A percentile compares a stretch with the other conserved stretches of the same genome.
These are phyloP conservation scores for Paxillus ammoniavirescens DNA, from an alignment of 768 basidiomycete genomes.

Conservation along the genomic window DNA sequence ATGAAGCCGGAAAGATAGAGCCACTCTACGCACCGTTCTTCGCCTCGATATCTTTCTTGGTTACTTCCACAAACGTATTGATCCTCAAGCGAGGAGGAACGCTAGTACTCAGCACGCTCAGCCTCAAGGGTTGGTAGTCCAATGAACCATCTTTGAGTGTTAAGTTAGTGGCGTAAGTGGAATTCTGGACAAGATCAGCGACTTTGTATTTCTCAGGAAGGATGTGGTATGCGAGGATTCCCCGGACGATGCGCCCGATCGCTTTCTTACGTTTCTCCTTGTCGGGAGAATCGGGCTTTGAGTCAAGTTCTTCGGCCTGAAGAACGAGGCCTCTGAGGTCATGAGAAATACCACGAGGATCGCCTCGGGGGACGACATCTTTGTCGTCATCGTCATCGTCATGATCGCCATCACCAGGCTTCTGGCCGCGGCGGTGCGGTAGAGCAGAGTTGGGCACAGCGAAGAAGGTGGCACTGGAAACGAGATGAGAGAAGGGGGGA, in stretches of 20 bases:
- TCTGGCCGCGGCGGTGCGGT: constrained; percentile 17
- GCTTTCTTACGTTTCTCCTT: constrained; percentile 53
- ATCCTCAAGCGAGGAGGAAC: constrained; percentile 38
- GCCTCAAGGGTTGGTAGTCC: constrained; percentile 44
- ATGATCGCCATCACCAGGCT: constrained; percentile 4
- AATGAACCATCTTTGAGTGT: constrained; percentile 40
- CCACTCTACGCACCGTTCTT: constrained; percentile 45
- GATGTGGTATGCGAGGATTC: constrained; percentile 57
- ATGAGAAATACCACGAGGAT: constrained; percentile 4
- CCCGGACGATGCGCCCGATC: constrained; percentile 52
- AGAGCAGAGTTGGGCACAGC: constrained; percentile 49
- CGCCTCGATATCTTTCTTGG: constrained; percentile 41
- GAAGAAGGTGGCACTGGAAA: constrained; percentile 51
- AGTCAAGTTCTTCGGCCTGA: constrained; percentile 37
- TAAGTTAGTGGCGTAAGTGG: constrained; percentile 51
- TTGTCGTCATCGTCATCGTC: neutral
- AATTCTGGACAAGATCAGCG: constrained; percentile 46
- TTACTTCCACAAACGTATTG: constrained; percentile 49
- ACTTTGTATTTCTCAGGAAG: constrained; percentile 41
- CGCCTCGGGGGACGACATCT: neutral
- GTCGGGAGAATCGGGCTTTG: constrained; percentile 40
- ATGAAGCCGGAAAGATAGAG: neutral
- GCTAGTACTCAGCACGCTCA: constrained; percentile 36
- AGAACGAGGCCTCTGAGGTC: constrained; percentile 10
- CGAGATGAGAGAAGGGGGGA: neutral